Evolutionary conservation across 2,329 filamentous ascomycete species (phyloP).

Genomic region (Arthrinium phaeospermum): DNA sequence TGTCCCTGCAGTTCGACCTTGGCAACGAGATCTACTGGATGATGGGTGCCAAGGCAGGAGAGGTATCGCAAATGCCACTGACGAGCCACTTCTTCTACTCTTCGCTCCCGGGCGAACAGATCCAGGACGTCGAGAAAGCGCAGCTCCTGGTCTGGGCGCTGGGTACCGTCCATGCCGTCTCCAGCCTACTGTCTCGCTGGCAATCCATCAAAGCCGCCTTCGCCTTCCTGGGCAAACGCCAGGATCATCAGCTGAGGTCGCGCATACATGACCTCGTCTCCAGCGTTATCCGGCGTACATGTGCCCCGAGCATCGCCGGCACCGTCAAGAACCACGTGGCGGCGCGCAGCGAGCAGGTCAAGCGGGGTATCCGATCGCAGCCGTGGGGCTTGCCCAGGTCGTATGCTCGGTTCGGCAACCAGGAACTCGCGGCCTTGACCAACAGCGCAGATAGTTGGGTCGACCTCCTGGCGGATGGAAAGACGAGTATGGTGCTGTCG

Average conservation of each 20-base stretch:
- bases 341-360: neutral
- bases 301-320: neutral
- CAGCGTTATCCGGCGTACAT: neutral
- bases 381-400: neutral
- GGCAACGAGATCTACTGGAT: neutral
- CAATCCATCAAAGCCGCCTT: neutral
- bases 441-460: neutral
- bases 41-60: neutral
- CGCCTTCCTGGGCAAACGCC: neutral
- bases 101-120: neutral
- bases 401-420: neutral
- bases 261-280: neutral
- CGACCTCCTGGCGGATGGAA: neutral
- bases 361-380: neutral
- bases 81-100: neutral
- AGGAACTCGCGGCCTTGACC: neutral
- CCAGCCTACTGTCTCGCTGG: neutral
- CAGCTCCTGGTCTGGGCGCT: neutral
- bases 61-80: neutral
- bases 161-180: neutral
- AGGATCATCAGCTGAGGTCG: neutral
- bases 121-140: neutral
- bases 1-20: neutral
- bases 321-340: neutral
- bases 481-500: neutral